These are phyloP conservation scores for Kuraishia ogatae DNA, from an alignment of 805 yeast species.

Conservation along the genomic window DNA sequence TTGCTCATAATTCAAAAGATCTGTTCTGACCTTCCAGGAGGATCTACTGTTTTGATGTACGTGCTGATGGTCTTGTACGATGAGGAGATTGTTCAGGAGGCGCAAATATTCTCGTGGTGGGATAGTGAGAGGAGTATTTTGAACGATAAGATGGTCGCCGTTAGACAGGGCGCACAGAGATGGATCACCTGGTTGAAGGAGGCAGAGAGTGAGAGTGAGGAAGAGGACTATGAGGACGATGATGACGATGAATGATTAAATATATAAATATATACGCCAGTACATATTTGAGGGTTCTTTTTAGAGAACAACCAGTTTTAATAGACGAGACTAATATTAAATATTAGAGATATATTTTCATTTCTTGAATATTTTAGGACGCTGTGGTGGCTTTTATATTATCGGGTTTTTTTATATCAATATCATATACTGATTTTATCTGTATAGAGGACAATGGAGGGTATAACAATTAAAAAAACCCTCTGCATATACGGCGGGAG, in stretches of 20 bases:
- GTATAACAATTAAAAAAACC: no score
- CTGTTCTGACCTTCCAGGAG: constrained; percentile 32
- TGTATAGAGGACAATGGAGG: no score
- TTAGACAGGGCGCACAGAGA: constrained; percentile 50
- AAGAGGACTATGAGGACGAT: constrained; percentile 22
- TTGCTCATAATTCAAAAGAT: constrained; percentile 40
- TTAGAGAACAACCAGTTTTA: background rate
- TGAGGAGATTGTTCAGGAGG: constrained; percentile 76
- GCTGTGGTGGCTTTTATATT: no score
- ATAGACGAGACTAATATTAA: background rate
- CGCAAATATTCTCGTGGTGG: constrained; percentile 81
- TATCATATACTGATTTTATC: no score
- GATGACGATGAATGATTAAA: constrained; percentile 1
- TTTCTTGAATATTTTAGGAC: no score
- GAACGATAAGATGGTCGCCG: constrained; percentile 28
- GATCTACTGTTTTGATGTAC: constrained; percentile 41
- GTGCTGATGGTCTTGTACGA: constrained; percentile 65
- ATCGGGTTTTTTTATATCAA: no score
- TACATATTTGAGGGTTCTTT: no score
- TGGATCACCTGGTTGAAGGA: constrained; percentile 85
- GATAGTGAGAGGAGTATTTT: constrained; percentile 32
- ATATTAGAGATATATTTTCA: no score
- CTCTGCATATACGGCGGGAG: no score
- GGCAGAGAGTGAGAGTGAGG: constrained; percentile 56
- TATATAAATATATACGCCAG: no score